Percentiles rank a stretch among this genome's conserved stretches.
Evolutionary conservation across 1,284 basidiomycete genomes (phyloP).

Genomic region (Porogramme epimiltina): DNA sequence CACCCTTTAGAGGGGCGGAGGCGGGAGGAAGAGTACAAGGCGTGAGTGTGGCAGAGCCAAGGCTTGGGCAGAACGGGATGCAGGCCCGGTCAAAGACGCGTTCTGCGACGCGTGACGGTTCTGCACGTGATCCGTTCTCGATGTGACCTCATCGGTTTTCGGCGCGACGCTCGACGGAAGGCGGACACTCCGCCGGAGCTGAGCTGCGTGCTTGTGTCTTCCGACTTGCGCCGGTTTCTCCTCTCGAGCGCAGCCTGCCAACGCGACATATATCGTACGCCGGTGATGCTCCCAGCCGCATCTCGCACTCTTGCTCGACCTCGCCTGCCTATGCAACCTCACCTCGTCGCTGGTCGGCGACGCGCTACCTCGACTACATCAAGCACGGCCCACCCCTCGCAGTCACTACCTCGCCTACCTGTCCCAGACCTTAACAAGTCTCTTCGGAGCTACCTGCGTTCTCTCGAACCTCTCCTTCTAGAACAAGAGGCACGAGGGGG

Average conservation of each 20-base stretch:
- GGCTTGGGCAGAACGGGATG: no score
- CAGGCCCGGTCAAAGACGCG: no score
- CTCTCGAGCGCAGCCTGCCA: background rate
- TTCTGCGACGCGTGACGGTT: background rate
- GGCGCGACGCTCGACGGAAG: background rate
- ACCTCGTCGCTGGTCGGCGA: constrained; percentile 1
- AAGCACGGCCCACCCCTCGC: constrained; percentile 6
- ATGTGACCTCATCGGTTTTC: background rate
- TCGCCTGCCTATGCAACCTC: constrained; percentile 14
- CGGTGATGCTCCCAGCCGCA: constrained; percentile 6
- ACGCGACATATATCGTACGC: constrained; percentile 5
- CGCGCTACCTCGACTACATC: constrained; percentile 5
- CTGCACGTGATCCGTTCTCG: constrained; percentile 10
- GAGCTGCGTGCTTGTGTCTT: no score
- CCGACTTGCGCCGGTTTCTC: constrained; percentile 1
- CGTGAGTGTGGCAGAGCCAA: no score
- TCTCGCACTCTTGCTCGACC: constrained; percentile 2
- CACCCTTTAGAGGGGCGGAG: no score
- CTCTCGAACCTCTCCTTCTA: constrained; percentile 79
- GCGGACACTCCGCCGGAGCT: background rate
- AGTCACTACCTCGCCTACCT: constrained; percentile 69
- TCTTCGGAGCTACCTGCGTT: constrained; percentile 79
- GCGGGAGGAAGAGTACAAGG: no score
- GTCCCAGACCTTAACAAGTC: constrained; percentile 82
- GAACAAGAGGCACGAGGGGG: constrained; percentile 71